Evolutionary conservation across 1,284 basidiomycete species (phyloP), one percentile per base, ranked within the genome.

Genomic region (Sporisorium graminicola): DNA sequence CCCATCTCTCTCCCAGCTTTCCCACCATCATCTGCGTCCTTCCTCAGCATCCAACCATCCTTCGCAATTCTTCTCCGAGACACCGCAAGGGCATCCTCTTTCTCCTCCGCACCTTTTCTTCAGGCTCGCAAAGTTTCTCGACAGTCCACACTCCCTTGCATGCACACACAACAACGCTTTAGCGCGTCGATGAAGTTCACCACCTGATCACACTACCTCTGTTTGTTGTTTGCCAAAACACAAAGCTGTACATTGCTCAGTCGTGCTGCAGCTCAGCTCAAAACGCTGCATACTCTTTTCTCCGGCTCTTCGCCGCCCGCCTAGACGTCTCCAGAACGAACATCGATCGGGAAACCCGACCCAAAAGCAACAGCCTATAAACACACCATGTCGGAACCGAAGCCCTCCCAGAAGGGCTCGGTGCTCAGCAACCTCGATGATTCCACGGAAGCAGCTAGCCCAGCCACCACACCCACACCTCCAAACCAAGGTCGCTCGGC

Each of bases 351-450:
- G 7, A 5, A 16, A 16, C 10, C 47, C 47, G 14, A 49, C 27
- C 2, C 24, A 7, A 16, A n/a, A 18, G 14, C 24, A 47, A 24
- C 26, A 14, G 4, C 14, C 5, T 20, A n/a, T n/a, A n/a, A 18
- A 10, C 44, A 7, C 52, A 46, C 26, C 43, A 70, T 70, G 67
- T 70, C 67, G 2, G 67, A 70, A 8, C 16, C 60, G 18, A 74
- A 53, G 18, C 37, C 62, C 5, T 3, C 46, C 1, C 65, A 68
- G 26, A 74, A 74, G 27, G 71, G 71, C 26, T 74, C 71, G 7
- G 71, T 74, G 7, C 58, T 74, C 16, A 74, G 71, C 62, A 74
- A 74, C 51, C 52, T 68, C 22, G 71, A 74, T 10, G 49, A 54
- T n/a, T 43, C 61, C 5, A 26, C 54, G 5, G 62, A 64, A 10